Percentiles rank a stretch among this genome's conserved stretches.
phyloP scores from a whole-genome alignment of 179 eudicot genomes.

The Corrigiola litoralis region DNA sequence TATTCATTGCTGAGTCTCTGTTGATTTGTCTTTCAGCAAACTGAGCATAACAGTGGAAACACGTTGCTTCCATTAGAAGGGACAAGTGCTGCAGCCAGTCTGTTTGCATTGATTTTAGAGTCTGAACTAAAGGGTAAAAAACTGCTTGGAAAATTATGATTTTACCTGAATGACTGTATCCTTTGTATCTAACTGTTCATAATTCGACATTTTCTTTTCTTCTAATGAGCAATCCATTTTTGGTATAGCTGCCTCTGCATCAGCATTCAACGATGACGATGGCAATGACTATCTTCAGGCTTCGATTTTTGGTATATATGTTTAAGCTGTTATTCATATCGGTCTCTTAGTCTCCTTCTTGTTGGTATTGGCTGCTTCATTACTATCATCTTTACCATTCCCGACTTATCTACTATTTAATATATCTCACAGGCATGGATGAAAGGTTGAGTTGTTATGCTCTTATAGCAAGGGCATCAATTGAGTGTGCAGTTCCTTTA shows the following conservation, averaged over 20 bases:
- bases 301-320: slow-evolving; percentile 64
- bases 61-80: slow-evolving; percentile 67
- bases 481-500: slow-evolving; percentile 62
- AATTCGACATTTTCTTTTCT: not conserved
- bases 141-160: not conserved
- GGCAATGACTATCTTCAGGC: slow-evolving; percentile 63
- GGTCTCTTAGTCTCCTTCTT: slow-evolving; percentile 1
- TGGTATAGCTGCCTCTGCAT: slow-evolving; percentile 67
- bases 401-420: slow-evolving; percentile 7
- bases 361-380: not conserved
- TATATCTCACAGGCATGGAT: slow-evolving; percentile 75
- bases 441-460: slow-evolving; percentile 96
- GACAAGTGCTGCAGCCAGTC: slow-evolving; percentile 68
- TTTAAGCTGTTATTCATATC: slow-evolving; percentile 2
- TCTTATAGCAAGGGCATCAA: slow-evolving; percentile 84
- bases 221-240: slow-evolving; percentile 10
- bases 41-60: slow-evolving; percentile 34
- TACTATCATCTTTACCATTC: not conserved
- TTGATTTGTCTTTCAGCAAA: slow-evolving; percentile 31
- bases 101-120: slow-evolving; percentile 77
- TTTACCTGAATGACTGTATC: not conserved
- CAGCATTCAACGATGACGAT: slow-evolving; percentile 66
- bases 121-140: slow-evolving; percentile 78
- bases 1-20: too few relatives aligned
- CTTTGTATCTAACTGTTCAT: not conserved